Evolutionary conservation across 306 rosid genomes (phyloP), one percentile per base, ranked within the genome.

Genomic region (Argentina anserina): DNA sequence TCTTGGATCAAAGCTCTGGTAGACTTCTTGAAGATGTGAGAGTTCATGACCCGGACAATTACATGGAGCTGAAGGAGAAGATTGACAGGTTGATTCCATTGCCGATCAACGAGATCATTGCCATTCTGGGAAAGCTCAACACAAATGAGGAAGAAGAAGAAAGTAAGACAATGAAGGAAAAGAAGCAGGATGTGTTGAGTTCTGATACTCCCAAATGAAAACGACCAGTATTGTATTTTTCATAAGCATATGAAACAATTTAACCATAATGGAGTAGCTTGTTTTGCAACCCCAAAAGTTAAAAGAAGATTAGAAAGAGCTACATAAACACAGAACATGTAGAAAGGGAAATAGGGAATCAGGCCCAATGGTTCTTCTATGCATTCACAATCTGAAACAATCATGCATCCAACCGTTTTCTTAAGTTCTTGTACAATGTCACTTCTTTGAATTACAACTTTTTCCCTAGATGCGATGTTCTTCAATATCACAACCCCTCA

Each of bases 401-500:
- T 78, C 71, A 83, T 1, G 42, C 81, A 68, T 72, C 49, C 81
- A 91, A 77, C 56, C 88, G 90, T 46, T 21, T 21, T 79, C 47
- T 71, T 70, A 55, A 94, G 83, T 82, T 94, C 93, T 66, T 88
- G 89, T 6, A 90, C 90, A 72, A 94, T 61, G 20, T 49, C 31
- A 67, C 67, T 79, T 79, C 99, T 78, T 3, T 80, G 74, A 68
- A 88, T 73, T 63, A 67, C 76, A 18, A 62, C 79, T 37, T 85
- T 91, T 47, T 71, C 75, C 14, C 39, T 63, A 14, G 86, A 76
- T 37, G 80, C 90, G 3, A 88, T 66, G 29, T 85, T 77, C 73
- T 91, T 94, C 53, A 91, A 74, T 67, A 61, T 85, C 67, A 91
- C 90, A 17, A 81, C 69, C 66, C 92, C 94, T 76, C 93, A 5